A percentile compares a stretch with the other conserved stretches of the same genome.
phyloP scores from a whole-genome alignment of 2,329 filamentous ascomycete genomes.

The Dryadomyces quercivorus region DNA sequence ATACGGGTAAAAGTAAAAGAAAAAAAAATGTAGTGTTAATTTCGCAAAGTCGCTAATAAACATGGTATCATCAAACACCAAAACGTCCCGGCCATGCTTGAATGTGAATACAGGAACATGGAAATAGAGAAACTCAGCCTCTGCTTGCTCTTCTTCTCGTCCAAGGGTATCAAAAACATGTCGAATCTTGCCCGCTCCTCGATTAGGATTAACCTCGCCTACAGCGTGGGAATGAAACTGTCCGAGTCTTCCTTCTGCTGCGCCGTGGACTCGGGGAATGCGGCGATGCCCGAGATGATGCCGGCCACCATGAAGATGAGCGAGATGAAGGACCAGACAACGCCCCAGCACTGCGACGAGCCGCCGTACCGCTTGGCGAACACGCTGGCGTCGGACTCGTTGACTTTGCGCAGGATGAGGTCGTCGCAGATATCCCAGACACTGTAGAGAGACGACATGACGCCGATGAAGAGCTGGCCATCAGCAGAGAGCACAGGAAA shows the following conservation, averaged over 20 bases:
- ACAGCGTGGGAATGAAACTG: conserved; percentile 42
- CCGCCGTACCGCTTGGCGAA: conserved; percentile 70
- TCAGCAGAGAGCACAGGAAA: too few species aligned
- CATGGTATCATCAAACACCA: too few species aligned
- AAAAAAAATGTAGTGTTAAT: too few species aligned
- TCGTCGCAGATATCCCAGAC: conserved; percentile 83
- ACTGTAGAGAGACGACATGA: conserved; percentile 70
- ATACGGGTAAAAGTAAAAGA: too few species aligned
- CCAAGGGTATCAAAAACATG: not conserved
- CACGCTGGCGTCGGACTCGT: conserved; percentile 66
- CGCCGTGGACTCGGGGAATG: conserved; percentile 57
- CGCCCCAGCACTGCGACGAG: conserved; percentile 69
- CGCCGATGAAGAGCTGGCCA: conserved; percentile 58
- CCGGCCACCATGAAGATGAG: conserved; percentile 58
- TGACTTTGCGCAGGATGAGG: conserved; percentile 67
- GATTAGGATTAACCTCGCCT: not conserved
- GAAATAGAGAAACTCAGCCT: not conserved
- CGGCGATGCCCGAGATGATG: conserved; percentile 65
- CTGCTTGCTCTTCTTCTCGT: not conserved
- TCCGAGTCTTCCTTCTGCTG: conserved; percentile 59
- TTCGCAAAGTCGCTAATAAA: too few species aligned
- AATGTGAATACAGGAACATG: not conserved
- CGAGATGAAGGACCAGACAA: conserved; percentile 66
- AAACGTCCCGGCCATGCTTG: too few species aligned
- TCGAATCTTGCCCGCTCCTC: not conserved